Evolutionary conservation across 192 early-diverging fungal species (phyloP).

Genomic region (Podila epigama): DNA sequence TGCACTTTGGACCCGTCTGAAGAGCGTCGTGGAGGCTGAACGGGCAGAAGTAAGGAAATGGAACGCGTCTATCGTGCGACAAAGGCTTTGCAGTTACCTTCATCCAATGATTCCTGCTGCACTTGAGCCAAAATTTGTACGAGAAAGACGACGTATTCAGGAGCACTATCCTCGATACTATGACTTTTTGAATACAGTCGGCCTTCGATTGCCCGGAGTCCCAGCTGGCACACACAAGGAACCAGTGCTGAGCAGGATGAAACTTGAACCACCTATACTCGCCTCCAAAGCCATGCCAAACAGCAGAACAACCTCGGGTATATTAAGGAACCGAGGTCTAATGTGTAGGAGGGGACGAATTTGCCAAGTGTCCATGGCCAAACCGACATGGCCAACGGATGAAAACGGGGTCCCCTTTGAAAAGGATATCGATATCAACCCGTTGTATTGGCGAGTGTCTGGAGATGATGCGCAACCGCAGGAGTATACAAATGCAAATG

Average conservation of each 20-base stretch:
- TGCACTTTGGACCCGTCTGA: constrained; percentile 12
- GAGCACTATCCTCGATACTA: constrained; percentile 36
- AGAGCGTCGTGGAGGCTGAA: constrained; percentile 27
- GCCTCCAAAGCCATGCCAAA: not conserved
- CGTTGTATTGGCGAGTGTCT: constrained; percentile 10
- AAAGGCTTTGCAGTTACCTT: constrained; percentile 17
- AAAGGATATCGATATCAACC: constrained; percentile 18
- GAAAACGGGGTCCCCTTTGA: constrained; percentile 42
- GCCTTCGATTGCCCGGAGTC: constrained; percentile 14
- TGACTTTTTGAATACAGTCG: constrained; percentile 32
- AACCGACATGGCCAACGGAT: constrained; percentile 38
- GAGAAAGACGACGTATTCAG: constrained; percentile 15
- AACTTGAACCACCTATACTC: not conserved
- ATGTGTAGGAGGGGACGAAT: constrained; percentile 23
- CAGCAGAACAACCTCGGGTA: not conserved
- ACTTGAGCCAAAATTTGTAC: constrained; percentile 20
- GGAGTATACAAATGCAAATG: not conserved
- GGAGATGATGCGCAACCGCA: not conserved
- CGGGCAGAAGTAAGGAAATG: constrained; percentile 28
- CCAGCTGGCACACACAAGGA: constrained; percentile 23
- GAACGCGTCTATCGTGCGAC: constrained; percentile 9
- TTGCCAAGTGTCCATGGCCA: constrained; percentile 26
- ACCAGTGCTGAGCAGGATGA: constrained; percentile 9
- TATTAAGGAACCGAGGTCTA: constrained; percentile 8
- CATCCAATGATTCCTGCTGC: constrained; percentile 17